Base-by-base conservation (phyloP, 768 basidiomycete species). In the Boletales sp. region DNA sequence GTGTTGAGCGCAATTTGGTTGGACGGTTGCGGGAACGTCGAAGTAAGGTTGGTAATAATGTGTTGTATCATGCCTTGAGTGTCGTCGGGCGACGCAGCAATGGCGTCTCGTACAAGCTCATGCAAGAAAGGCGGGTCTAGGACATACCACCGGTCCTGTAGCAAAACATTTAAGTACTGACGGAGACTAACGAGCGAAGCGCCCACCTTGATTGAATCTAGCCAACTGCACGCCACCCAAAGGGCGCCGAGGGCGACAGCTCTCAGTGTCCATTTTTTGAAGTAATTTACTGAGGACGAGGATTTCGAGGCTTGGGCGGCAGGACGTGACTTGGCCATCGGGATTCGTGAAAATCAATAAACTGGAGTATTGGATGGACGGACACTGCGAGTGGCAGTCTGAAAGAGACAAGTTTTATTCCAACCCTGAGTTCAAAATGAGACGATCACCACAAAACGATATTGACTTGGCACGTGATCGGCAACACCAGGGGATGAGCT, bases 81-180 rank as follows among this genome's bases (percentile, higher is more conserved):
- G 66, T 92, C 76, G 66, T 81, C 76, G 0, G 81, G 80, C 11
- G 82, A 76, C 3, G 76, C 66, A 14, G 78, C 78, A 65, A 97
- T 80, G 42, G 94, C 90, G 9, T 80, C 77, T 62, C 83, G 74
- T 12, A 87, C 81, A 32, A 96, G 80, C 54, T 81, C 72, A 63
- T 94, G 87, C 14, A 97, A 72, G 43, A 71, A 71, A 4, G 71
- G 69, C 2, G 87, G 89, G 61, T 91, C 82, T 51, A 98, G 80
- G 50, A 93, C 82, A 68, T 95, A 97, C 82, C 87, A 97, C 49
- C 82, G 82, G 41, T 86, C 76, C 93, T 94, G 53, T 32, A 17
- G 12, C 36, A 37, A 43, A 21, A 19, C 28, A 13, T 37, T 48
- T 15, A 14, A 55, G 44, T 42, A 12, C 3, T 37, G 30, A 8